These are phyloP conservation scores for Begonia loranthoides DNA, from an alignment of 306 rosid genomes.

Conservation along the genomic window DNA sequence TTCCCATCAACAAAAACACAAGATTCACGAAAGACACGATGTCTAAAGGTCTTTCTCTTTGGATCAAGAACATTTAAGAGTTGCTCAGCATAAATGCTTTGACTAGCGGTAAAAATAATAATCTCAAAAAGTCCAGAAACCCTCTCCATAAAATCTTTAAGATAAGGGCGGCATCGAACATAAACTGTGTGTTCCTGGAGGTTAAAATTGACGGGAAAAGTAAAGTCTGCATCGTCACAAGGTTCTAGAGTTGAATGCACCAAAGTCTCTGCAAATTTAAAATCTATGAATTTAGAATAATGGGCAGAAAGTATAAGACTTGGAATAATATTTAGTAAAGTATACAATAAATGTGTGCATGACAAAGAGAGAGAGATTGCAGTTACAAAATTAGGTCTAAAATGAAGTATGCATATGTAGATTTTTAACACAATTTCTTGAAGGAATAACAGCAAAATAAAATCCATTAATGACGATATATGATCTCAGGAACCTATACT, in stretches of 20 bases:
- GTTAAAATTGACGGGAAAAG: slow-evolving; percentile 86
- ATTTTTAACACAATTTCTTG: too few relatives aligned
- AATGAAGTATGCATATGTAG: too few relatives aligned
- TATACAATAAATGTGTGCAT: too few relatives aligned
- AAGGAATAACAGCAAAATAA: too few relatives aligned
- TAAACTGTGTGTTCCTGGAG: slow-evolving; percentile 78
- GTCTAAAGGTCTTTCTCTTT: slow-evolving; percentile 85
- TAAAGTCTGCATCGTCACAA: slow-evolving; percentile 83
- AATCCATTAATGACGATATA: too few relatives aligned
- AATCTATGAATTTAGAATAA: not conserved
- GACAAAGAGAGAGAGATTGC: too few relatives aligned
- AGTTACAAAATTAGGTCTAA: too few relatives aligned
- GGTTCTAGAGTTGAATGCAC: slow-evolving; percentile 92
- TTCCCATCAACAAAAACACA: slow-evolving; percentile 96
- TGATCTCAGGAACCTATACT: not conserved
- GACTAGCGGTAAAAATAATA: slow-evolving; percentile 95
- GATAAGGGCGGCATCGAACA: slow-evolving; percentile 97
- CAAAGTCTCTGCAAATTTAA: slow-evolving; percentile 74
- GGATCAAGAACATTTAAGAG: slow-evolving; percentile 95
- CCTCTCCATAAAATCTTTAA: slow-evolving; percentile 66
- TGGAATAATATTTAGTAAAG: too few relatives aligned
- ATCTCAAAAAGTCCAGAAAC: slow-evolving; percentile 79
- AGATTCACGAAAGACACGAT: slow-evolving; percentile 88
- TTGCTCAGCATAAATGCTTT: slow-evolving; percentile 97
- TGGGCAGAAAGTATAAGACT: too few relatives aligned